phyloP scores from a whole-genome alignment of 495 filamentous ascomycete species.

The Talaromyces trachyspermus region DNA sequence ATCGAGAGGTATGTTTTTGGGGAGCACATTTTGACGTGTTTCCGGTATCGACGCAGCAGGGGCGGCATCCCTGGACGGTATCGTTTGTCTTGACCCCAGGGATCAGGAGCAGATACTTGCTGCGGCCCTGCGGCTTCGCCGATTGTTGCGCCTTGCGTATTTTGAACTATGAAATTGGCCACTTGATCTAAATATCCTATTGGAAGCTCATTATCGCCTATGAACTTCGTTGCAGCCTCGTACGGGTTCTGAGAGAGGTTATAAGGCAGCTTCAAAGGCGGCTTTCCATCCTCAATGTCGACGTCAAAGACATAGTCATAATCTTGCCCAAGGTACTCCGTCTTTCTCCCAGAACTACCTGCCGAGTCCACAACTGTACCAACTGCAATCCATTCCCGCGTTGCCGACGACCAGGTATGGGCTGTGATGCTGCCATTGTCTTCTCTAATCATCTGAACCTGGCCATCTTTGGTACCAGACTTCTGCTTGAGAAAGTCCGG shows the following conservation, averaged over 20 bases:
- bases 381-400: constrained; percentile 71
- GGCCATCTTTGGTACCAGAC: constrained; percentile 84
- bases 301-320: constrained; percentile 99
- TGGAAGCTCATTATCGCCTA: constrained; percentile 82
- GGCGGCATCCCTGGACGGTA: constrained; percentile 58
- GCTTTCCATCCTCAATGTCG: constrained; percentile 92
- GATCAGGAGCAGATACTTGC: constrained; percentile 48
- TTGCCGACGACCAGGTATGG: constrained; percentile 67
- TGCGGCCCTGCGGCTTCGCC: constrained; percentile 46
- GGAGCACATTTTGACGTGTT: constrained; percentile 56
- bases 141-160: constrained; percentile 78
- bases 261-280: constrained; percentile 87
- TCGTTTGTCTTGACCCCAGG: constrained; percentile 68
- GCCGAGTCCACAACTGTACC: constrained; percentile 89
- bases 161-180: constrained; percentile 84
- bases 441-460: constrained; percentile 85
- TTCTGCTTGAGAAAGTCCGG: constrained; percentile 75
- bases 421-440: constrained; percentile 69
- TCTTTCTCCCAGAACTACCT: constrained; percentile 70
- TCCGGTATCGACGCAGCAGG: constrained; percentile 26
- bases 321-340: constrained; percentile 71
- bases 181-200: constrained; percentile 89
- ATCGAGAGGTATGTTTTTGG: constrained; percentile 81
- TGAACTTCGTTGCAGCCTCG: constrained; percentile 85
- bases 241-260: constrained; percentile 91